These are phyloP conservation scores for Aureobasidium subglaciale DNA, from an alignment of 2,329 filamentous ascomycete species.

Conservation along the genomic window DNA sequence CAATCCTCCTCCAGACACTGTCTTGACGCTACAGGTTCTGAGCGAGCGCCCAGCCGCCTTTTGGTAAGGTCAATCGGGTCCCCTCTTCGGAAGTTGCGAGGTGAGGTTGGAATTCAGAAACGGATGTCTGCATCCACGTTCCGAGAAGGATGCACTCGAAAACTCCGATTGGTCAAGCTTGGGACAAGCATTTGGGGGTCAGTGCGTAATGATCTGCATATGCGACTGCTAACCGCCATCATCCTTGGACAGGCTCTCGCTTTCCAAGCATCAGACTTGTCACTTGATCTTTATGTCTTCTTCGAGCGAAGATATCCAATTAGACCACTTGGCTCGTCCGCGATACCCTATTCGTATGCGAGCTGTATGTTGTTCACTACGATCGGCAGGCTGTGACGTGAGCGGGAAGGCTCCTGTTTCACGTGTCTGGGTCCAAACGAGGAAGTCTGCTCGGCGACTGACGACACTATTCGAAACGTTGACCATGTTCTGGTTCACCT, in stretches of 20 bases:
- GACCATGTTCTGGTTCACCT: neutral
- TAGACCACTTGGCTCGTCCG: neutral
- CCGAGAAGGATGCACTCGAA: neutral
- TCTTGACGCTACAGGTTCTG: neutral
- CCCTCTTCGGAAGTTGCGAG: constrained; percentile 5
- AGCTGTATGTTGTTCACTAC: neutral
- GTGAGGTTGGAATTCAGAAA: constrained; percentile 3
- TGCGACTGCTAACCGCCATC: neutral
- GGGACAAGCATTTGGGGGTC: neutral
- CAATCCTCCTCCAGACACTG: neutral
- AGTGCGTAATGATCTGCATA: neutral
- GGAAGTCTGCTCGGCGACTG: neutral
- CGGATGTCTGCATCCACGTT: neutral
- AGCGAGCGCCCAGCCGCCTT: neutral
- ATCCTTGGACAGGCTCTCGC: neutral
- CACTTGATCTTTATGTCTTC: neutral
- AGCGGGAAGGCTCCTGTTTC: constrained; percentile 3
- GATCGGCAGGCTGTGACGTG: neutral
- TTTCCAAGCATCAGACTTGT: neutral
- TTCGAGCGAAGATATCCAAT: neutral
- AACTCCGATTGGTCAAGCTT: neutral
- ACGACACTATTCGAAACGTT: neutral
- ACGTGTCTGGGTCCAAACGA: constrained; percentile 2
- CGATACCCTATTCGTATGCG: neutral
- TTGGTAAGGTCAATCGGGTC: neutral